These are phyloP conservation scores for Zea luxurians DNA, from an alignment of 176 grass and related monocot species.

Conservation along the genomic window DNA sequence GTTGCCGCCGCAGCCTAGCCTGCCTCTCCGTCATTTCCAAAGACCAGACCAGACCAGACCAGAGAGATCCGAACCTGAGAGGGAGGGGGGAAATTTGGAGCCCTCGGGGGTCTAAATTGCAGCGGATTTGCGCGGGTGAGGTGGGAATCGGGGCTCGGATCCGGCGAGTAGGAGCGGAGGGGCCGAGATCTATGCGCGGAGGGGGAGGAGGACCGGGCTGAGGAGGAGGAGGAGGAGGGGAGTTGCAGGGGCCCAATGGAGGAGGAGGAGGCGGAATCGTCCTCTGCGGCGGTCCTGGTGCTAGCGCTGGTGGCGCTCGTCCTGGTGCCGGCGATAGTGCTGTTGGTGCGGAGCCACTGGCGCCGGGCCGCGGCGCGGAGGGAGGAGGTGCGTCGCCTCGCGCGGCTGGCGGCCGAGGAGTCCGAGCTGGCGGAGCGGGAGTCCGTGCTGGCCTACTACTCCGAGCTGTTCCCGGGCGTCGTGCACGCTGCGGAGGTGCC, in stretches of 20 bases:
- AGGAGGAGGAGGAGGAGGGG: neutral
- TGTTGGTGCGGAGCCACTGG: constrained; percentile 42
- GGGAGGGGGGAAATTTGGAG: neutral
- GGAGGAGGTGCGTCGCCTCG: constrained; percentile 79
- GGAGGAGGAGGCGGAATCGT: constrained; percentile 34
- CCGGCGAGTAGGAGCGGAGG: constrained; percentile 20
- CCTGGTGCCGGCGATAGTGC: neutral
- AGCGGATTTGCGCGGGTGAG: constrained; percentile 25
- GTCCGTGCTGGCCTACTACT: constrained; percentile 42
- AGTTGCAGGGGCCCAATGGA: neutral
- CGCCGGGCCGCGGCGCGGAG: constrained; percentile 43
- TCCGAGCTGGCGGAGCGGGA: constrained; percentile 69
- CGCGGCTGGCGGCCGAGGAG: constrained; percentile 70
- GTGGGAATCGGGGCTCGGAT: constrained; percentile 19
- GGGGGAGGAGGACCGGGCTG: constrained; percentile 23
- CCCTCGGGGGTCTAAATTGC: neutral
- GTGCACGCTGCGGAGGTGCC: constrained; percentile 27
- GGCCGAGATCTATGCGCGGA: constrained; percentile 54
- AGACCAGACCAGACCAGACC: constrained; percentile 36
- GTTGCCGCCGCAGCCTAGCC: neutral
- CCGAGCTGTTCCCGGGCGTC: constrained; percentile 45
- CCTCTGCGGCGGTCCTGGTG: neutral
- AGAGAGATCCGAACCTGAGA: neutral
- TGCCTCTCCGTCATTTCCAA: constrained; percentile 52
- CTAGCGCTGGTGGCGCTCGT: constrained; percentile 26